These are phyloP conservation scores for Rhododendron molle DNA, from an alignment of 148 eudicot genomes.

Conservation along the genomic window DNA sequence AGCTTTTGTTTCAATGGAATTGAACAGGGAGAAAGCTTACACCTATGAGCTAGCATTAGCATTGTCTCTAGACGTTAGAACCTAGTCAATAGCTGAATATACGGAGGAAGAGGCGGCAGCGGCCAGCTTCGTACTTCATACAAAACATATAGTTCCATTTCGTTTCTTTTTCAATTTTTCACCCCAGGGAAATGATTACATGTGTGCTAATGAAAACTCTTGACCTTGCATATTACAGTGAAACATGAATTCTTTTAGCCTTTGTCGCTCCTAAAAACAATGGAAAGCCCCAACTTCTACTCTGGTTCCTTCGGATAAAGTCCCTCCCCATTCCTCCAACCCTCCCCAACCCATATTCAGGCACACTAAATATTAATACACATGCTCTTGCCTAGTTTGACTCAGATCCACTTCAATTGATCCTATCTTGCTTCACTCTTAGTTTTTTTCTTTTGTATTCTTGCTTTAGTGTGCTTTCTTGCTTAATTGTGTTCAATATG, in stretches of 20 bases:
- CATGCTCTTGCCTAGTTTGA: background rate
- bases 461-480: background rate
- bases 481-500: background rate
- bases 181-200: background rate
- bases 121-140: background rate
- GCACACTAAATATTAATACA: background rate
- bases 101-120: background rate
- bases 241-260: background rate
- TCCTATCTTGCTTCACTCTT: background rate
- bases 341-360: background rate
- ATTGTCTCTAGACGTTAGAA: constrained; percentile 11
- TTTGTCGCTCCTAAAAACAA: background rate
- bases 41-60: constrained; percentile 1
- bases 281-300: background rate
- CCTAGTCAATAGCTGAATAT: constrained; percentile 9
- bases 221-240: background rate
- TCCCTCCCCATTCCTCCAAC: background rate
- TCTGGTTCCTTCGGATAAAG: background rate
- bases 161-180: background rate
- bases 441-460: background rate
- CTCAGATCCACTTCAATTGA: background rate
- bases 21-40: constrained; percentile 7
- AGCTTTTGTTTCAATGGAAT: constrained; percentile 5
- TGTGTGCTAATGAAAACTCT: background rate
- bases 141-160: background rate